phyloP scores from a whole-genome alignment of 1,139 yeast species.

The Debaryomyces nepalensis region DNA sequence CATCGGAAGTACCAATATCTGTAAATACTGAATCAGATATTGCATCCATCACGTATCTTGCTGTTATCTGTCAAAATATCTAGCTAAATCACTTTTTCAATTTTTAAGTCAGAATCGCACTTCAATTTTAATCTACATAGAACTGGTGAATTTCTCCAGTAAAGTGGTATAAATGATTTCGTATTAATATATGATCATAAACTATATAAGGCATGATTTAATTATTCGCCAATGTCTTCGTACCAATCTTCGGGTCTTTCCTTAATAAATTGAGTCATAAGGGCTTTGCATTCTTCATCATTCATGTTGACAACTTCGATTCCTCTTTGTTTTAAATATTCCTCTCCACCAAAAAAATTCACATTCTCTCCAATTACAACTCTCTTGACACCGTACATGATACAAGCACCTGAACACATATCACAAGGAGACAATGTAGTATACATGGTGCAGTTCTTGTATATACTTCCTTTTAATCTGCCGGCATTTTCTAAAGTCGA shows the following conservation, averaged over 20 bases:
- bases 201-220: too few relatives aligned
- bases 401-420: conserved; percentile 94
- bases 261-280: conserved; percentile 77
- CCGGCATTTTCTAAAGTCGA: conserved; percentile 90
- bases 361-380: conserved; percentile 88
- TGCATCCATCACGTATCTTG: conserved; percentile 59
- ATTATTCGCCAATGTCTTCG: conserved; percentile 83
- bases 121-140: background rate
- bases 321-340: conserved; percentile 64
- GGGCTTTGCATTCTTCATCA: conserved; percentile 65
- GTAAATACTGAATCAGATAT: conserved; percentile 70
- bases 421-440: conserved; percentile 91
- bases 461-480: conserved; percentile 67
- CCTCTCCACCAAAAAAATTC: conserved; percentile 80
- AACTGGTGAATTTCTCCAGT: background rate
- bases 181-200: background rate
- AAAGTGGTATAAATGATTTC: background rate
- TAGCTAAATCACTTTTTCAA: background rate
- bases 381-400: conserved; percentile 83
- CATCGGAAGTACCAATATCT: conserved; percentile 41
- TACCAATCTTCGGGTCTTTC: conserved; percentile 84
- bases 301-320: conserved; percentile 75
- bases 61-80: too few relatives aligned
- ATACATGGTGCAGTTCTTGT: conserved; percentile 79
- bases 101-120: conserved; percentile 1